Evolutionary conservation across 768 basidiomycete species (phyloP).

Genomic region (Leccinum rimulosum): DNA sequence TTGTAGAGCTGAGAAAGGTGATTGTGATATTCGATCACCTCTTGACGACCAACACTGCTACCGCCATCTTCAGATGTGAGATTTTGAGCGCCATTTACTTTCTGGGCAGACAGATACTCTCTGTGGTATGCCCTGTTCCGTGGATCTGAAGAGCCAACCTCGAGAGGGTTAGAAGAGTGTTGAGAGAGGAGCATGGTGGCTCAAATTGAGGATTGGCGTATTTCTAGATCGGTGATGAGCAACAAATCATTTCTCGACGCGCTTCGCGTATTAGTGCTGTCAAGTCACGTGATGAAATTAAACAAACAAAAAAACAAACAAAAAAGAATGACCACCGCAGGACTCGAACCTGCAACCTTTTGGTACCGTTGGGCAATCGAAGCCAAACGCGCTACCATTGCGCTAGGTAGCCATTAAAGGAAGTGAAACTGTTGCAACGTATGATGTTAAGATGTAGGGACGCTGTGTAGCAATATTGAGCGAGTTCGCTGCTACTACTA

Average conservation of each 20-base stretch:
- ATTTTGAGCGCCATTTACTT: conserved; percentile 27
- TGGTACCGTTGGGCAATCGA: conserved; percentile 77
- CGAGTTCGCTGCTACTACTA: conserved; percentile 20
- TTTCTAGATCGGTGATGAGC: background rate
- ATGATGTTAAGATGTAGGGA: background rate
- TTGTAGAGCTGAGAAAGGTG: conserved; percentile 48
- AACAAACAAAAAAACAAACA: background rate
- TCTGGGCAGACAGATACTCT: conserved; percentile 37
- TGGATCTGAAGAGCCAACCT: conserved; percentile 60
- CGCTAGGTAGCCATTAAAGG: conserved; percentile 66
- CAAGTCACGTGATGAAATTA: conserved; percentile 22
- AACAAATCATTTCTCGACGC: background rate
- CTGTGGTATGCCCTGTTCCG: conserved; percentile 47
- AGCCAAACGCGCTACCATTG: conserved; percentile 97
- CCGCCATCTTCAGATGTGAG: conserved; percentile 54
- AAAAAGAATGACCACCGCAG: conserved; percentile 74
- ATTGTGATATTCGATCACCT: conserved; percentile 46
- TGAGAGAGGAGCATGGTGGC: conserved; percentile 46
- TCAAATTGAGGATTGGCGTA: background rate
- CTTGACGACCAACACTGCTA: conserved; percentile 36
- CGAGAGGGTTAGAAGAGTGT: conserved; percentile 74
- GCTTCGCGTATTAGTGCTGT: conserved; percentile 13
- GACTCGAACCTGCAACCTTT: conserved; percentile 97
- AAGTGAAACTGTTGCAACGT: accelerated
- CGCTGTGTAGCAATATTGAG: conserved; percentile 13